phyloP scores from a whole-genome alignment of 2,329 filamentous ascomycete genomes.

The Ophiostoma pallidulum region DNA sequence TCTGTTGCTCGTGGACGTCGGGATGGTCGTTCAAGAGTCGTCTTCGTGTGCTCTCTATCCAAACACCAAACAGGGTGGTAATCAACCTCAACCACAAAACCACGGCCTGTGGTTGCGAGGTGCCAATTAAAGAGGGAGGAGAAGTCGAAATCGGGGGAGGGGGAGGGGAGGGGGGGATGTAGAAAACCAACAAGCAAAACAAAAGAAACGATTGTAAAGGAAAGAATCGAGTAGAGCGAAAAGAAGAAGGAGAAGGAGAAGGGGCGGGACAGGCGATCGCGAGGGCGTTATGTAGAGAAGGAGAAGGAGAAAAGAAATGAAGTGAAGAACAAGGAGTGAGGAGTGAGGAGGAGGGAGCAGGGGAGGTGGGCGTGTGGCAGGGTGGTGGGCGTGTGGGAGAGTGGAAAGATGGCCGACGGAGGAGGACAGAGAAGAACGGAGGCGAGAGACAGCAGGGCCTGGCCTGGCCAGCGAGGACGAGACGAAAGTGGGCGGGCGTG shows the following conservation, averaged over 20 bases:
- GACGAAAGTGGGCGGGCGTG: background rate
- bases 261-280: background rate
- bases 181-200: background rate
- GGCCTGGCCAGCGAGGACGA: background rate
- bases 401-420: background rate
- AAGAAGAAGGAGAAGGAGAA: background rate
- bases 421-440: background rate
- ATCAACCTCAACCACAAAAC: too few relatives aligned
- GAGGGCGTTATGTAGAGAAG: constrained; percentile 8
- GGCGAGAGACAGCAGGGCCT: background rate
- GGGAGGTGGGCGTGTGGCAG: background rate
- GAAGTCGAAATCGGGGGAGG: background rate
- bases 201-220: constrained; percentile 3
- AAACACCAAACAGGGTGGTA: background rate
- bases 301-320: background rate
- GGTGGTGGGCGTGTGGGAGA: background rate
- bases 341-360: background rate
- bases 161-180: background rate
- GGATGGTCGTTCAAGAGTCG: background rate
- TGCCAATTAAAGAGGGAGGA: too few relatives aligned
- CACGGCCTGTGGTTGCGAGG: background rate
- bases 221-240: constrained; percentile 4
- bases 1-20: background rate
- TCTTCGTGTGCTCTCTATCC: constrained; percentile 1
- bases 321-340: background rate